These are phyloP conservation scores for Phytophthora agathidicida DNA, from an alignment of 352 stramenopile species.

Conservation along the genomic window DNA sequence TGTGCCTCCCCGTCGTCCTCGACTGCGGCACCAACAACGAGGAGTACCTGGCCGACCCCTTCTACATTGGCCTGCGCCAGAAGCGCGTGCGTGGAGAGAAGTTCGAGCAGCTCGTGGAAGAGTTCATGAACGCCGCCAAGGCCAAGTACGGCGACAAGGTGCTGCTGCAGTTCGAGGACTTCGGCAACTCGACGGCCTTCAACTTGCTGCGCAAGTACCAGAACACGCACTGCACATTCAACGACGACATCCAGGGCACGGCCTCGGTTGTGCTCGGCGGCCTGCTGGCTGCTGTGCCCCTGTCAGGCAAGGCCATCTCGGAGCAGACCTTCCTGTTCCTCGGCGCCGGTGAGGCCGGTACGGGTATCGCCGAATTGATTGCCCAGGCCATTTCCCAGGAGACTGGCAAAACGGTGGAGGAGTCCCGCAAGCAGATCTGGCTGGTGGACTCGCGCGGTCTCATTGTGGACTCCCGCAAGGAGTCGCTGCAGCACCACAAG, in stretches of 20 bases:
- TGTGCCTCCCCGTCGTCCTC: slow-evolving; percentile 94
- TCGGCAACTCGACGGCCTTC: slow-evolving; percentile 89
- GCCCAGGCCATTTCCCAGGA: slow-evolving; percentile 91
- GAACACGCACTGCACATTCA: slow-evolving; percentile 91
- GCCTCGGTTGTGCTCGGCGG: slow-evolving; percentile 82
- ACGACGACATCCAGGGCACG: slow-evolving; percentile 97
- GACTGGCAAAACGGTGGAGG: slow-evolving; percentile 81
- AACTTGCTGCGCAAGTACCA: slow-evolving; percentile 85
- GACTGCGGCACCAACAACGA: slow-evolving; percentile 98
- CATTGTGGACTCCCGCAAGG: slow-evolving; percentile 72
- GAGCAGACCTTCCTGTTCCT: slow-evolving; percentile 96
- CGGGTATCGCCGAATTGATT: slow-evolving; percentile 95
- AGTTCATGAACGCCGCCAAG: slow-evolving; percentile 96
- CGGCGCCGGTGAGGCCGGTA: slow-evolving; percentile 94
- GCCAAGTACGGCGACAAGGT: slow-evolving; percentile 87
- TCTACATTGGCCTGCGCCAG: slow-evolving; percentile 95
- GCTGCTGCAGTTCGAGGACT: slow-evolving; percentile 91
- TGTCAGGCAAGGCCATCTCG: slow-evolving; percentile 81
- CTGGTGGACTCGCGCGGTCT: slow-evolving; percentile 93
- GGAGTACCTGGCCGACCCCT: slow-evolving; percentile 90
- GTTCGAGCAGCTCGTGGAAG: slow-evolving; percentile 96
- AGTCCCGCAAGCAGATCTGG: slow-evolving; percentile 92
- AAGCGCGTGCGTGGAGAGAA: slow-evolving; percentile 87
- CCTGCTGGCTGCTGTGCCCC: slow-evolving; percentile 70
- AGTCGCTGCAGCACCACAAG: slow-evolving; percentile 91